phyloP scores from a whole-genome alignment of 371 early-diverging fungal genomes.

The Fennellomyces sp. region DNA sequence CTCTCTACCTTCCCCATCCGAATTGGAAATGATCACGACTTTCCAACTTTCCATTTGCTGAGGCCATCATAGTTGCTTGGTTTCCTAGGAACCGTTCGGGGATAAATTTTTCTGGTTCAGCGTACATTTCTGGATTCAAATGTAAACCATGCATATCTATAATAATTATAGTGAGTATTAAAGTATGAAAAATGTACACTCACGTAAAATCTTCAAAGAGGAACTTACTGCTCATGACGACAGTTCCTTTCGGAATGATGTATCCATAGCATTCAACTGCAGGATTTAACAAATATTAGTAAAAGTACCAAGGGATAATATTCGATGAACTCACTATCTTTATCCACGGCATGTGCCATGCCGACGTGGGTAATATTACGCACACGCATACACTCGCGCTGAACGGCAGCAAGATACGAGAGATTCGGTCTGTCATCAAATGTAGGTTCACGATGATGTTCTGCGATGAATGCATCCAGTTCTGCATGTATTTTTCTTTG shows the following conservation, averaged over 20 bases:
- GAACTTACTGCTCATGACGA: slow-evolving; percentile 4
- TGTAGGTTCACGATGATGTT: slow-evolving; percentile 13
- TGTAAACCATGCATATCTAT: slow-evolving; percentile 15
- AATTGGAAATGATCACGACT: slow-evolving; percentile 13
- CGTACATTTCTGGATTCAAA: slow-evolving; percentile 6
- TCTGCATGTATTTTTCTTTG: slow-evolving; percentile 16
- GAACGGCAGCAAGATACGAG: slow-evolving; percentile 14
- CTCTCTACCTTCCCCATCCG: slow-evolving; percentile 16
- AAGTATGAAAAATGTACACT: too few relatives aligned
- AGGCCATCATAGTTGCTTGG: slow-evolving; percentile 9
- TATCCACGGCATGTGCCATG: slow-evolving; percentile 11
- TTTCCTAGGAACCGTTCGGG: slow-evolving; percentile 18
- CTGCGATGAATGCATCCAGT: slow-evolving; percentile 14
- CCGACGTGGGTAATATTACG: slow-evolving; percentile 10
- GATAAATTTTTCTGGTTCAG: slow-evolving; percentile 11
- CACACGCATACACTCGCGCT: slow-evolving; percentile 22
- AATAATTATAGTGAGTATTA: too few relatives aligned
- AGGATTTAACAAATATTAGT: neutral
- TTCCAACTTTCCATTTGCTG: slow-evolving; percentile 12
- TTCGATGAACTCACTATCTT: slow-evolving; percentile 25
- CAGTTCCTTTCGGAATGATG: slow-evolving; percentile 14
- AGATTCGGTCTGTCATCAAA: slow-evolving; percentile 13
- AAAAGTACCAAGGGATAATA: too few relatives aligned
- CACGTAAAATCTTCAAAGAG: too few relatives aligned
- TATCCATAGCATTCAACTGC: slow-evolving; percentile 18